Conservation (phyloP, 306 rosid genomes). For the Cicer pinnatifidum region DNA sequence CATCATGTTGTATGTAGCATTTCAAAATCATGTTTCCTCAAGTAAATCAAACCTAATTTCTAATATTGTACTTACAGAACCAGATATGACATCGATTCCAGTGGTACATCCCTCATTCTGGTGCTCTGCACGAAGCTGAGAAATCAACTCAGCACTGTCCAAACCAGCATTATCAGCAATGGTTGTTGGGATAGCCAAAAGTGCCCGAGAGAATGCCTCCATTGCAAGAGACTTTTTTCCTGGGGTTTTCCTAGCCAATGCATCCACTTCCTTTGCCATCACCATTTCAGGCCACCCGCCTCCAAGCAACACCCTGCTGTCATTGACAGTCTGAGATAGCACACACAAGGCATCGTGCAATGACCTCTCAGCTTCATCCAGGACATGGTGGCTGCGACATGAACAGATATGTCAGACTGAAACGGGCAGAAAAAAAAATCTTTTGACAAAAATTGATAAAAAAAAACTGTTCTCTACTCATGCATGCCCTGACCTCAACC, state of each 20-base stretch:
- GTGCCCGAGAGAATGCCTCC: slow-evolving; percentile 92
- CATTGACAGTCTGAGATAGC: slow-evolving; percentile 94
- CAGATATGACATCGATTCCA: slow-evolving; percentile 94
- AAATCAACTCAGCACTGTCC: slow-evolving; percentile 96
- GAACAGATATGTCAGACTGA: no score
- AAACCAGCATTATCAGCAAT: slow-evolving; percentile 99
- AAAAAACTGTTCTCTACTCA: background rate
- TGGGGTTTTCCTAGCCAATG: slow-evolving; percentile 87
- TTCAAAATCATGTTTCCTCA: background rate
- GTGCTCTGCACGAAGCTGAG: slow-evolving; percentile 96
- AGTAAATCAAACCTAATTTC: background rate
- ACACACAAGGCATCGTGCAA: slow-evolving; percentile 97
- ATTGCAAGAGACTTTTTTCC: slow-evolving; percentile 97
- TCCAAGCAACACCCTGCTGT: slow-evolving; percentile 95
- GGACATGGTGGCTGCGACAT: slow-evolving; percentile 88
- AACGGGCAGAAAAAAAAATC: slow-evolving; percentile 20
- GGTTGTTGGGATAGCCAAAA: slow-evolving; percentile 81
- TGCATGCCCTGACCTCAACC: slow-evolving; percentile 10
- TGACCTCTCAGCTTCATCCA: slow-evolving; percentile 97
- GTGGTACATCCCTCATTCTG: slow-evolving; percentile 80
- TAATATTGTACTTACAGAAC: slow-evolving; percentile 68
- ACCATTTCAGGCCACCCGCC: slow-evolving; percentile 99
- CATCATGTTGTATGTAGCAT: background rate
- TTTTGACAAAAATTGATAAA: background rate
- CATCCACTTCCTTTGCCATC: slow-evolving; percentile 93